These are phyloP conservation scores for Oenanthe sinensis DNA, from an alignment of 129 eudicot species.

Conservation along the genomic window DNA sequence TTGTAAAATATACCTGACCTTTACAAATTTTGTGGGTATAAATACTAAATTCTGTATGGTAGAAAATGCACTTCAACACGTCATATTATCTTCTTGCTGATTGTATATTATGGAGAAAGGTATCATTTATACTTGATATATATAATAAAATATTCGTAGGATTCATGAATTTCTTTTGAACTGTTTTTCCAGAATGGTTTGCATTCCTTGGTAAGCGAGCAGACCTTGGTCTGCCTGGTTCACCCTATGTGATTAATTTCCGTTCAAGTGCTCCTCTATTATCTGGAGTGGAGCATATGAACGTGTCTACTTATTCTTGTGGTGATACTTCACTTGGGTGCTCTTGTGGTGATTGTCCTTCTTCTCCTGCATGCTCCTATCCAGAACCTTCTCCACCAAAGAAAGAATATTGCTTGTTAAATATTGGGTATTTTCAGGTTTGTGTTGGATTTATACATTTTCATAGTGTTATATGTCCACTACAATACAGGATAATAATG, in stretches of 20 bases:
- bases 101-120: background rate
- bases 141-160: background rate
- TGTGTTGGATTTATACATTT: background rate
- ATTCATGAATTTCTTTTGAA: background rate
- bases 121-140: background rate
- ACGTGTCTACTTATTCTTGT: conserved; percentile 50
- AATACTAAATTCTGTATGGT: background rate
- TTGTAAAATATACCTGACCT: background rate
- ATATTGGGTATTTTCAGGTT: conserved; percentile 46
- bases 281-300: conserved; percentile 54
- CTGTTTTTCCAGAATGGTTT: conserved; percentile 42
- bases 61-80: background rate
- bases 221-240: conserved; percentile 45
- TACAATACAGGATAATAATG: background rate
- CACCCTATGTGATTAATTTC: conserved; percentile 62
- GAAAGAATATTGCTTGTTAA: conserved; percentile 37
- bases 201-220: conserved; percentile 50
- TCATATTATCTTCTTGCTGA: background rate
- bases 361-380: conserved; percentile 39
- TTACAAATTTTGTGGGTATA: background rate
- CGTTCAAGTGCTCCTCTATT: conserved; percentile 39
- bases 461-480: background rate
- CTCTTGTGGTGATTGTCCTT: conserved; percentile 76
- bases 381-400: conserved; percentile 38
- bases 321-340: conserved; percentile 64